These are phyloP conservation scores for Colletotrichum paranaense DNA, from an alignment of 2,329 filamentous ascomycete genomes.

Conservation along the genomic window DNA sequence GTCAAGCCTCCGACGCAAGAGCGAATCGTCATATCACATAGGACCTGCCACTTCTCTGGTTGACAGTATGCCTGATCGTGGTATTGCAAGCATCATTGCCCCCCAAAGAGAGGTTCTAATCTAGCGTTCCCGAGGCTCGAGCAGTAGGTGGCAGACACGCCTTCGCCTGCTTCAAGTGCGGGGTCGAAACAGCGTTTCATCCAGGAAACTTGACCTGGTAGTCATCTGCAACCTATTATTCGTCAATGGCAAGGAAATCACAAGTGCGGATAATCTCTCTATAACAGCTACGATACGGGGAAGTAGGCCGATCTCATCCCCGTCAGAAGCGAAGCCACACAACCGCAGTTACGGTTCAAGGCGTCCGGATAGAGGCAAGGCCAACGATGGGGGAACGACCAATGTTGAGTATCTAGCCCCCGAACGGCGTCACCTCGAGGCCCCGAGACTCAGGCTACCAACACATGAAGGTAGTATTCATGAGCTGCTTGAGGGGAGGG, in stretches of 20 bases:
- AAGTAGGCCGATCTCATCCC: not conserved
- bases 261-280: not conserved
- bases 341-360: not conserved
- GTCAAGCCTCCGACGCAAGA: not conserved
- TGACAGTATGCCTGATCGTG: not conserved
- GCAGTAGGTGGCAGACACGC: not conserved
- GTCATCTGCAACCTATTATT: not conserved
- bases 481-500: too few species aligned
- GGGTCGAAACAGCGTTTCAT: conserved; percentile 30
- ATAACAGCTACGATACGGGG: not conserved
- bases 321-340: not conserved
- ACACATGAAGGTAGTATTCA: too few species aligned
- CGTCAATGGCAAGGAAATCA: not conserved
- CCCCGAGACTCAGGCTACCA: too few species aligned
- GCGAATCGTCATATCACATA: not conserved
- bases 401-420: too few species aligned
- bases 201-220: not conserved
- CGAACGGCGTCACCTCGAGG: too few species aligned
- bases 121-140: not conserved
- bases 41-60: not conserved
- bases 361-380: too few species aligned
- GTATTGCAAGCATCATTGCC: not conserved
- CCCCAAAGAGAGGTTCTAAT: not conserved
- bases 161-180: conserved; percentile 25
- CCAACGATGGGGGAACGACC: too few species aligned